These are phyloP conservation scores for Raddia guianensis DNA, from an alignment of 176 grass and related monocot species.

Conservation along the genomic window DNA sequence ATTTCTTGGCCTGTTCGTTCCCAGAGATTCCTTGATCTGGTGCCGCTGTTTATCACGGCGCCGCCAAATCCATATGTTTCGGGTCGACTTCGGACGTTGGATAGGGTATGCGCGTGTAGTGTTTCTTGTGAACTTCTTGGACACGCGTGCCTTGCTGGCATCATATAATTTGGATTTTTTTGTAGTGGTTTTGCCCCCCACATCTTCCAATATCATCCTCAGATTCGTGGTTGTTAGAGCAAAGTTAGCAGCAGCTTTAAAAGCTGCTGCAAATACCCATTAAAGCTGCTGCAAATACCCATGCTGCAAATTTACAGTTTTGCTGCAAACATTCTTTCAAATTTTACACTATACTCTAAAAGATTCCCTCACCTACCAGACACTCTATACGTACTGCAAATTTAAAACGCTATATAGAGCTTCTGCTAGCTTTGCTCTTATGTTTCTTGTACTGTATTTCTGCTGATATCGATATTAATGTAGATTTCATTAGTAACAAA, in stretches of 20 bases:
- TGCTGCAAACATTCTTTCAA: too few relatives aligned
- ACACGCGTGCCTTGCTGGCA: background rate
- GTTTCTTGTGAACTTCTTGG: background rate
- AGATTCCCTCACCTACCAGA: too few relatives aligned
- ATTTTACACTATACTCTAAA: too few relatives aligned
- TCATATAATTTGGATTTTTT: constrained; percentile 23
- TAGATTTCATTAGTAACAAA: constrained; percentile 18
- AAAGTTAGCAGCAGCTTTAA: too few relatives aligned
- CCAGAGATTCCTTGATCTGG: constrained; percentile 15
- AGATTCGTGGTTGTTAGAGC: background rate
- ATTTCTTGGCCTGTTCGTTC: background rate
- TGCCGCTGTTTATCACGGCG: background rate
- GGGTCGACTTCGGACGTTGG: background rate
- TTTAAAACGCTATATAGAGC: too few relatives aligned
- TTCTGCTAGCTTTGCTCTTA: too few relatives aligned
- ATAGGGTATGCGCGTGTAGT: background rate
- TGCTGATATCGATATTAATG: background rate
- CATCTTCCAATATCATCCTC: background rate
- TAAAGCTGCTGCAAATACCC: too few relatives aligned
- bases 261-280: too few relatives aligned
- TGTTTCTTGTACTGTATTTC: background rate
- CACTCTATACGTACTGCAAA: too few relatives aligned
- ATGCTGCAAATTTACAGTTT: too few relatives aligned
- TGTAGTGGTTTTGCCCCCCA: background rate
- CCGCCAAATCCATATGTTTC: constrained; percentile 9